Conservation (phyloP, 108 stramenopile species). For the Schizochytrium sp. region DNA sequence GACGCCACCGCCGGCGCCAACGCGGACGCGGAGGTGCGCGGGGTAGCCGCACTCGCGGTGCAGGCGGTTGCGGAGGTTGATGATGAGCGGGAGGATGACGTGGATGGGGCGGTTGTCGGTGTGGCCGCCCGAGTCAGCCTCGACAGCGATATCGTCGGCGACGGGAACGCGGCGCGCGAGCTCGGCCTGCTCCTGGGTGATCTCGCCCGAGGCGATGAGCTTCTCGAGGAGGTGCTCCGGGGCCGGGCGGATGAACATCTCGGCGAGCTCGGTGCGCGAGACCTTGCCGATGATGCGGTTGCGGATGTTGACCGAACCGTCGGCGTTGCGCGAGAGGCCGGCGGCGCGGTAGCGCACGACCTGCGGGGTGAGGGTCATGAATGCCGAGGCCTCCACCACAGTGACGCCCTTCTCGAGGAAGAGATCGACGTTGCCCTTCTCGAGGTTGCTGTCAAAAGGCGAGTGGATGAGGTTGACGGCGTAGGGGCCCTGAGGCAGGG, state of each 20-base stretch:
- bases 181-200: not conserved
- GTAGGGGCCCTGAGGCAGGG: not conserved
- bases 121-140: not conserved
- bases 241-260: not conserved
- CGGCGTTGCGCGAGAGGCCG: not conserved
- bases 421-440: not conserved
- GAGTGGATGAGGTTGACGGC: constrained; percentile 8
- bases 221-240: not conserved
- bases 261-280: not conserved
- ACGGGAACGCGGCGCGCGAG: not conserved
- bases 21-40: not conserved
- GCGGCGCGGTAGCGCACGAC: not conserved
- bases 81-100: not conserved
- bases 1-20: not conserved
- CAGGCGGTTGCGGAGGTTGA: not conserved
- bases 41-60: not conserved
- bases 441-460: not conserved
- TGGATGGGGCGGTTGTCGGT: constrained; percentile 8
- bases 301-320: not conserved
- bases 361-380: not conserved
- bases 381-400: not conserved
- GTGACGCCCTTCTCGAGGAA: not conserved
- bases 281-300: not conserved
- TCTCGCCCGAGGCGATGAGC: not conserved
- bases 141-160: not conserved